These are phyloP conservation scores for Vigna hirtella DNA, from an alignment of 306 rosid species.

Conservation along the genomic window DNA sequence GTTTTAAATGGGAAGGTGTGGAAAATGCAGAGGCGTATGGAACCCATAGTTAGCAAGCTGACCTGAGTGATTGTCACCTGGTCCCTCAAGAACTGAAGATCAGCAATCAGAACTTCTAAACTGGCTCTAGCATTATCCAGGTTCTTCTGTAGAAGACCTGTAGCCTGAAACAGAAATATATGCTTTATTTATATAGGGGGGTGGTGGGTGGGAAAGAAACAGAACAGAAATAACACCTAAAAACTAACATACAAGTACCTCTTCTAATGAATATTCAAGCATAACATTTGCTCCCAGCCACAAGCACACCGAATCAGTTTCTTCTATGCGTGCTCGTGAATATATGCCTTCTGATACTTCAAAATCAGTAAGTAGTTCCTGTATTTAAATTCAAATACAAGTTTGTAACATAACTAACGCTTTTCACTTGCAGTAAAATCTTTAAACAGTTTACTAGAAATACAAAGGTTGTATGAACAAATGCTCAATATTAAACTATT, in stretches of 20 bases:
- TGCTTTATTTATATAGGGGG: constrained; percentile 25
- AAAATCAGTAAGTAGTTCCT: constrained; percentile 86
- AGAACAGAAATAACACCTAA: constrained; percentile 25
- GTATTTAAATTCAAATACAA: constrained; percentile 41
- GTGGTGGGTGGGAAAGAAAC: background rate
- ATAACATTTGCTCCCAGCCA: constrained; percentile 98
- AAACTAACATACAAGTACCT: constrained; percentile 57
- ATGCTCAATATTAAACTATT: background rate
- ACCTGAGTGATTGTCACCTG: constrained; percentile 96
- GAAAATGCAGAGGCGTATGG: constrained; percentile 2
- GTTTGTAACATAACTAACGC: constrained; percentile 8
- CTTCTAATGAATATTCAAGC: constrained; percentile 92
- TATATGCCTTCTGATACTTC: constrained; percentile 94
- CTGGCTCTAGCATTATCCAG: constrained; percentile 89
- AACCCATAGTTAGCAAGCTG: constrained; percentile 39
- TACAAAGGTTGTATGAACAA: background rate
- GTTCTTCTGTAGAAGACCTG: constrained; percentile 72
- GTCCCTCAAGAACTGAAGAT: constrained; percentile 92
- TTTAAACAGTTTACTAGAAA: background rate
- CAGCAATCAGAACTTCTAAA: constrained; percentile 81
- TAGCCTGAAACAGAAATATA: constrained; percentile 69
- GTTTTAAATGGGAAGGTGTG: background rate
- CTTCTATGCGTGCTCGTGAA: constrained; percentile 80
- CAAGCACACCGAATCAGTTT: constrained; percentile 77
- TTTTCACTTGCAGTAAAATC: constrained; percentile 15